These are phyloP conservation scores for Chalciporus chontae DNA, from an alignment of 768 basidiomycete species.

Conservation along the genomic window DNA sequence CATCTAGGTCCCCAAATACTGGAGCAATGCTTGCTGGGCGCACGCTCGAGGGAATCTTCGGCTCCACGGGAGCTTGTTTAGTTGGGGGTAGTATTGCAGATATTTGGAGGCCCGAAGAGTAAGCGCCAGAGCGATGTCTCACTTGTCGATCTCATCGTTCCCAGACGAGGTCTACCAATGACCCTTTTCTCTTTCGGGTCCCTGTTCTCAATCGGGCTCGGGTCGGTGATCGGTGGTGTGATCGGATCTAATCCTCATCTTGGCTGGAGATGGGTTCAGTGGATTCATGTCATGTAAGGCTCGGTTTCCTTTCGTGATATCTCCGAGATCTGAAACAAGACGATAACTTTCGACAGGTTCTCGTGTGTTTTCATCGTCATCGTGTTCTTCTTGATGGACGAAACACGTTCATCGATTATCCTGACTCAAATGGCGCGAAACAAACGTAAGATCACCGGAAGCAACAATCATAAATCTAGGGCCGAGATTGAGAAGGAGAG, in stretches of 20 bases:
- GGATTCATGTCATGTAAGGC: slow-evolving; percentile 63
- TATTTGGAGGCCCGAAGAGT: slow-evolving; percentile 65
- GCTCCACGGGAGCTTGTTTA: slow-evolving; percentile 61
- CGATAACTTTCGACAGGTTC: slow-evolving; percentile 35
- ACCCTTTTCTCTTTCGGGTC: slow-evolving; percentile 59
- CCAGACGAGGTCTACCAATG: slow-evolving; percentile 75
- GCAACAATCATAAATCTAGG: slow-evolving; percentile 53
- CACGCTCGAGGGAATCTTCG: slow-evolving; percentile 59
- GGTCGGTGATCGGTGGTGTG: slow-evolving; percentile 61
- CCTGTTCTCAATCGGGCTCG: slow-evolving; percentile 57
- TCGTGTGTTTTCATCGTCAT: slow-evolving; percentile 48
- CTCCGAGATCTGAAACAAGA: not conserved
- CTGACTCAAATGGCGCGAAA: slow-evolving; percentile 62
- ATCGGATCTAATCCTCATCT: slow-evolving; percentile 55
- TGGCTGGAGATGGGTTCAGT: slow-evolving; percentile 80
- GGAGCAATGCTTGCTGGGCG: slow-evolving; percentile 56
- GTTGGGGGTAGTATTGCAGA: slow-evolving; percentile 69
- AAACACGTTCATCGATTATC: slow-evolving; percentile 71
- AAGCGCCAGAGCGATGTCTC: slow-evolving; percentile 15
- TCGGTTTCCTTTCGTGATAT: not conserved
- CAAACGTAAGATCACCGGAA: slow-evolving; percentile 62
- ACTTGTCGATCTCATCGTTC: not conserved
- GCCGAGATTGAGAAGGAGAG: slow-evolving; percentile 59
- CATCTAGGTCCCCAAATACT: slow-evolving; percentile 40
- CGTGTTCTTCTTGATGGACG: slow-evolving; percentile 55